phyloP scores from a whole-genome alignment of 169 alveolate genomes.

The Neospora caninum region DNA sequence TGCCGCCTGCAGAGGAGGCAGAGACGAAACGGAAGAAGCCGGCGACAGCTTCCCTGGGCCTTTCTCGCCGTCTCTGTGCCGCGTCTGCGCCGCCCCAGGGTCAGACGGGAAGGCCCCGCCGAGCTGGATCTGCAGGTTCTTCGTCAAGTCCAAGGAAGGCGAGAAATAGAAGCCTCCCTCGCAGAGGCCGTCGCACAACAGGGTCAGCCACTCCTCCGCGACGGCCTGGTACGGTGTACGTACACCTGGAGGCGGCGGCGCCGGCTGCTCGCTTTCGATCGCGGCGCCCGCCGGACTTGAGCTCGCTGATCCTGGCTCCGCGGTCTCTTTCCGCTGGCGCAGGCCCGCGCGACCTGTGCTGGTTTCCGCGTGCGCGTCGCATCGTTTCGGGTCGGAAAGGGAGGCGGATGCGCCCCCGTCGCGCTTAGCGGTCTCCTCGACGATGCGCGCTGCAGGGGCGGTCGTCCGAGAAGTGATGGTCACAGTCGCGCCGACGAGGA shows the following conservation, averaged over 20 bases:
- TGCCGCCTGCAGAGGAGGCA: neutral
- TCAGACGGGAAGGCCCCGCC: neutral
- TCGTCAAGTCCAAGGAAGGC: neutral
- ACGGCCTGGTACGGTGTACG: neutral
- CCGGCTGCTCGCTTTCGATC: neutral
- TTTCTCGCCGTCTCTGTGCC: neutral
- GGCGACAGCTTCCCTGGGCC: neutral
- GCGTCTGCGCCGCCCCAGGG: neutral
- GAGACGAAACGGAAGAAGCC: neutral
- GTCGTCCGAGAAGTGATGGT: conserved; percentile 10
- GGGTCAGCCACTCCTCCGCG: conserved; percentile 25
- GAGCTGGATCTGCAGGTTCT: conserved; percentile 28
- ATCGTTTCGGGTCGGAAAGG: neutral
- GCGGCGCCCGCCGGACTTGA: neutral
- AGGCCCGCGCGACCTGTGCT: neutral
- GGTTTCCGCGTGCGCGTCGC: neutral
- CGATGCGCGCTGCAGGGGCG: neutral
- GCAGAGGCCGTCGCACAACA: conserved; percentile 38
- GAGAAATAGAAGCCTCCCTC: conserved; percentile 34
- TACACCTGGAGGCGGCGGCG: conserved; percentile 31
- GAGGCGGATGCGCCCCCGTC: neutral
- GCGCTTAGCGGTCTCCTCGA: neutral
- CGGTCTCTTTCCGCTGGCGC: neutral
- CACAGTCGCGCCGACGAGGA: conserved; percentile 35
- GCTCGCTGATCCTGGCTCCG: neutral